These are phyloP conservation scores for Cladorrhinum sp. DNA, from an alignment of 2,329 filamentous ascomycete genomes.

Conservation along the genomic window DNA sequence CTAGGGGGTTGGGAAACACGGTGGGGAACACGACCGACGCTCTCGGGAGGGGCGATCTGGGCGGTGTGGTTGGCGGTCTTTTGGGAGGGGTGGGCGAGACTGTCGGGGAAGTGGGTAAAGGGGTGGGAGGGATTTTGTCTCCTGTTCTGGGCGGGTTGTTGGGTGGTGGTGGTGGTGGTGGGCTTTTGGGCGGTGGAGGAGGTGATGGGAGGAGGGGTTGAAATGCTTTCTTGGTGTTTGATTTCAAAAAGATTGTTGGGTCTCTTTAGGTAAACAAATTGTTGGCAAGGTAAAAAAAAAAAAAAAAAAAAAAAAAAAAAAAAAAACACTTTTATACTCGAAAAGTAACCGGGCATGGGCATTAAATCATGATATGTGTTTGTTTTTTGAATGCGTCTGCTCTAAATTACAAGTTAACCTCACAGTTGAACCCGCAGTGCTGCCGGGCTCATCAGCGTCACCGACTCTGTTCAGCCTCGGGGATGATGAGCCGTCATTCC, in stretches of 20 bases:
- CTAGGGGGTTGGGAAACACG: constrained; percentile 12
- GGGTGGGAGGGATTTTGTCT: constrained; percentile 9
- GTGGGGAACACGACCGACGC: constrained; percentile 1
- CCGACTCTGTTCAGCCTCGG: background rate
- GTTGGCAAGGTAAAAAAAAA: no score
- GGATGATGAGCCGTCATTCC: background rate
- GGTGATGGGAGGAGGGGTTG: background rate
- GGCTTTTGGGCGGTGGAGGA: background rate
- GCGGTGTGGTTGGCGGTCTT: background rate
- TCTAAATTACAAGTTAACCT: background rate
- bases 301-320: no score
- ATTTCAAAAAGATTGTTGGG: no score
- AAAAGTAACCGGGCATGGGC: no score
- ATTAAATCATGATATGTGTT: background rate
- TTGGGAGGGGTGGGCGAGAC: constrained; percentile 17
- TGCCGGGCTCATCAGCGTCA: background rate
- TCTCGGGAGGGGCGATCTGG: constrained; percentile 1
- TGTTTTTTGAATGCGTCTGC: background rate
- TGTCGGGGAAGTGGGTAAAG: constrained; percentile 21
- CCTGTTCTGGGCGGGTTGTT: constrained; percentile 3
- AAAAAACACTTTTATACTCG: no score
- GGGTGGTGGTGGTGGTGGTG: background rate
- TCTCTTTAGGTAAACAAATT: no score
- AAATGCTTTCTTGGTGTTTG: background rate
- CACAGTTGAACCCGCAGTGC: background rate